These are phyloP conservation scores for Colletotrichum zoysiae DNA, from an alignment of 2,329 filamentous ascomycete species.

Conservation along the genomic window DNA sequence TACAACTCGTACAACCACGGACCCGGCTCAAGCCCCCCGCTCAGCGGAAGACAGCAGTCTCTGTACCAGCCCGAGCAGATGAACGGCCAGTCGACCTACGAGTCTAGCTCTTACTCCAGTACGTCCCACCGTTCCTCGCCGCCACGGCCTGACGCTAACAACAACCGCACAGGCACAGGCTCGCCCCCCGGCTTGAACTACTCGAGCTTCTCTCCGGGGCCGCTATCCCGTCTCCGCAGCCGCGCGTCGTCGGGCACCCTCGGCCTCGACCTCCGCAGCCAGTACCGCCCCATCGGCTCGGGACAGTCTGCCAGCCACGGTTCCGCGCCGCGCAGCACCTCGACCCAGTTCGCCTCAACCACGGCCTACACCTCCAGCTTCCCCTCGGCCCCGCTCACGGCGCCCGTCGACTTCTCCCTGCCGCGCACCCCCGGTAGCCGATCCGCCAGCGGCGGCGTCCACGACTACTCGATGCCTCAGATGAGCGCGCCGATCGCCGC, in stretches of 20 bases:
- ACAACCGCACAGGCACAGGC: conserved; percentile 56
- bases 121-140: conserved; percentile 44
- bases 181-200: conserved; percentile 65
- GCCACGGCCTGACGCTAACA: conserved; percentile 40
- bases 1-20: conserved; percentile 66
- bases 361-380: conserved; percentile 62
- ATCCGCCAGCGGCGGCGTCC: conserved; percentile 47
- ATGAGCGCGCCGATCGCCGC: conserved; percentile 67
- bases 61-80: conserved; percentile 65
- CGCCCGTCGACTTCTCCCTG: conserved; percentile 65
- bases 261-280: conserved; percentile 59
- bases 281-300: conserved; percentile 56
- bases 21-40: conserved; percentile 59
- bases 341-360: conserved; percentile 31
- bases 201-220: conserved; percentile 59
- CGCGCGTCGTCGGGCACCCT: conserved; percentile 63
- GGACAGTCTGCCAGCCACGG: conserved; percentile 49
- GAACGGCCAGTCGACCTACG: conserved; percentile 59
- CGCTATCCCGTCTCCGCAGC: conserved; percentile 60
- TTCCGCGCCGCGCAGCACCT: conserved; percentile 49
- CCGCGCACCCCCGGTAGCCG: conserved; percentile 57
- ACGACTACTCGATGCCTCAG: conserved; percentile 66
- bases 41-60: conserved; percentile 61
- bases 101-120: conserved; percentile 66
- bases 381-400: conserved; percentile 66